Evolutionary conservation across 495 filamentous ascomycete species (phyloP).

Genomic region (Acidiella bohemica): DNA sequence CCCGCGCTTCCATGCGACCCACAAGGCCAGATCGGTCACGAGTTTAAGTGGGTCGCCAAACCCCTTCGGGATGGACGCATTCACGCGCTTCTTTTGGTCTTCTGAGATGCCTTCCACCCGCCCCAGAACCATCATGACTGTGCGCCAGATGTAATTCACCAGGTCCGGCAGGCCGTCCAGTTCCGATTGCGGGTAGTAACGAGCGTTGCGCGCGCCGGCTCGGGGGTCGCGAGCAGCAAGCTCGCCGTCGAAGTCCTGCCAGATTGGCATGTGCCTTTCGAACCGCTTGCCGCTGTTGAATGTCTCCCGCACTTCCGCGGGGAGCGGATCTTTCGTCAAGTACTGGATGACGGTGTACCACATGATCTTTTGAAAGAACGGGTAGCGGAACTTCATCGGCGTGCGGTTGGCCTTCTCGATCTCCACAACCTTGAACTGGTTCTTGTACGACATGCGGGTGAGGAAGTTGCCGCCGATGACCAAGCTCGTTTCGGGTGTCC

Average conservation of each 20-base stretch:
- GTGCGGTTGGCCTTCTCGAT: conserved; percentile 64
- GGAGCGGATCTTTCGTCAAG: conserved; percentile 52
- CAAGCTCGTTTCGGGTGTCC: conserved; percentile 62
- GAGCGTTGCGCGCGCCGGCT: conserved; percentile 40
- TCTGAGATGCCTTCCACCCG: conserved; percentile 46
- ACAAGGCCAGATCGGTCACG: conserved; percentile 51
- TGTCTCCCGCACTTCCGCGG: conserved; percentile 40
- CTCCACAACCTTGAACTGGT: conserved; percentile 57
- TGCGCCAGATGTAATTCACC: conserved; percentile 50
- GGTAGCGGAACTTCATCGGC: conserved; percentile 55
- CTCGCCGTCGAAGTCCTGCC: conserved; percentile 43
- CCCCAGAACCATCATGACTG: conserved; percentile 52
- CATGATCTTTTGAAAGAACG: conserved; percentile 61
- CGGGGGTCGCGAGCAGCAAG: conserved; percentile 36
- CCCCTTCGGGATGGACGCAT: conserved; percentile 50
- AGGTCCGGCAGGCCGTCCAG: conserved; percentile 54
- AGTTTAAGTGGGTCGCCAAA: conserved; percentile 48
- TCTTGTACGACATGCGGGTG: conserved; percentile 54
- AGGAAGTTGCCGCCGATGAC: conserved; percentile 70
- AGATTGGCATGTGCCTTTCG: conserved; percentile 40
- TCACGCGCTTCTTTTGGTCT: conserved; percentile 45
- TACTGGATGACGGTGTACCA: conserved; percentile 60
- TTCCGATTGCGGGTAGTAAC: conserved; percentile 56
- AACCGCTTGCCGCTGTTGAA: conserved; percentile 46
- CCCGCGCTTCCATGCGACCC: conserved; percentile 63